Evolutionary conservation across 2,329 filamentous ascomycete genomes (phyloP).

Genomic region (Clarireedia hainanense): DNA sequence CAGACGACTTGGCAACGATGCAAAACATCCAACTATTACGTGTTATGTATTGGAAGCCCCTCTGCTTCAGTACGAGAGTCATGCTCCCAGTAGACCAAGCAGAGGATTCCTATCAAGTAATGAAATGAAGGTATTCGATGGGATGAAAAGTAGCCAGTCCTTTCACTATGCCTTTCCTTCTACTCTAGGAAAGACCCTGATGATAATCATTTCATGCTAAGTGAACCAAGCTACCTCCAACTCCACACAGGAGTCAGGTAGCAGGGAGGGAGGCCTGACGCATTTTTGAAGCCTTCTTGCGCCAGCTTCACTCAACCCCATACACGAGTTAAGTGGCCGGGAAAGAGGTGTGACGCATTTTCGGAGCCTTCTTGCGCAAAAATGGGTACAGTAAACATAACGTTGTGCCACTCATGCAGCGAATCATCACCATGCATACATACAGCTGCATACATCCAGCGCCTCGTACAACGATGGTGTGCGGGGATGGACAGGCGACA

Average conservation of each 20-base stretch:
- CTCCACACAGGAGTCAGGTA: too few relatives aligned
- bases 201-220: too few relatives aligned
- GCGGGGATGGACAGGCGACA: too few relatives aligned
- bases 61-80: background rate
- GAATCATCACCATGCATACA: too few relatives aligned
- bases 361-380: background rate
- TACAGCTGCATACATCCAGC: too few relatives aligned
- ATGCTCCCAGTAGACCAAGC: too few relatives aligned
- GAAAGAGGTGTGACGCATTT: background rate
- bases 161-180: background rate
- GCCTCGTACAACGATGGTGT: too few relatives aligned
- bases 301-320: background rate
- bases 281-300: background rate
- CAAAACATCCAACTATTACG: constrained; percentile 6
- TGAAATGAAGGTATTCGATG: constrained; percentile 4
- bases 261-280: background rate
- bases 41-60: background rate
- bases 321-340: too few relatives aligned
- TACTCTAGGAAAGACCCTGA: background rate
- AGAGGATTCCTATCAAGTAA: constrained; percentile 4
- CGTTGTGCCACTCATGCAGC: too few relatives aligned
- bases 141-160: background rate
- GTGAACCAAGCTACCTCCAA: too few relatives aligned
- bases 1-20: constrained; percentile 1
- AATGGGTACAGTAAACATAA: too few relatives aligned